Percentiles rank a stretch among this genome's conserved stretches.
These are phyloP conservation scores for Periglandula ipomoeae DNA, from an alignment of 2,329 filamentous ascomycete genomes.

Conservation along the genomic window DNA sequence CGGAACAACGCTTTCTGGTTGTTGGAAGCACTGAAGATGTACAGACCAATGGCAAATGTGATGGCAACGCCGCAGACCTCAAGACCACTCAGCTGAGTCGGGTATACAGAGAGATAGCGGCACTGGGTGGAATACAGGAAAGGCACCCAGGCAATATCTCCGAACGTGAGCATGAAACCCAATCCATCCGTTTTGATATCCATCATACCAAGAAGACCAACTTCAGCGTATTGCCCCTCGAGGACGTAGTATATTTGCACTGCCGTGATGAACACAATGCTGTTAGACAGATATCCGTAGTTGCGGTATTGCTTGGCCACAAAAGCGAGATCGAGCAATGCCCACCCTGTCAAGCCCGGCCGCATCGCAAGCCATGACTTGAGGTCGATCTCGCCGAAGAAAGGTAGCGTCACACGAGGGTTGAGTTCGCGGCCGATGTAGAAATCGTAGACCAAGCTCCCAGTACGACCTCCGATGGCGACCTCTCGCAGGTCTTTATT, in stretches of 20 bases:
- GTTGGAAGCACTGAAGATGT: slow-evolving; percentile 82
- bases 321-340: slow-evolving; percentile 72
- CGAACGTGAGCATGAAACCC: slow-evolving; percentile 86
- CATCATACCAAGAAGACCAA: slow-evolving; percentile 79
- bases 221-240: slow-evolving; percentile 76
- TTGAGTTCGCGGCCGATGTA: slow-evolving; percentile 95
- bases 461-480: slow-evolving; percentile 67
- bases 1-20: slow-evolving; percentile 91
- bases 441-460: slow-evolving; percentile 75
- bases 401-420: slow-evolving; percentile 65
- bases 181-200: slow-evolving; percentile 89
- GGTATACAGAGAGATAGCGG: slow-evolving; percentile 73
- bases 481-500: slow-evolving; percentile 65
- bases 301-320: slow-evolving; percentile 77
- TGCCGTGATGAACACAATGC: slow-evolving; percentile 64
- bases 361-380: slow-evolving; percentile 81
- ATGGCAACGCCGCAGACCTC: slow-evolving; percentile 55
- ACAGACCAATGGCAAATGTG: slow-evolving; percentile 62
- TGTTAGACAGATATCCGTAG: slow-evolving; percentile 73
- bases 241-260: slow-evolving; percentile 76
- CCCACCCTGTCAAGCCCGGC: slow-evolving; percentile 78
- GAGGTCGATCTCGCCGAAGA: slow-evolving; percentile 78
- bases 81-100: slow-evolving; percentile 58
- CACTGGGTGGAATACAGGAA: slow-evolving; percentile 79
- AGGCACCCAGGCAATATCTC: slow-evolving; percentile 83